A percentile compares a stretch with the other conserved stretches of the same genome.
phyloP scores from a whole-genome alignment of 2,329 filamentous ascomycete species.

The Talaromyces verruculosus region DNA sequence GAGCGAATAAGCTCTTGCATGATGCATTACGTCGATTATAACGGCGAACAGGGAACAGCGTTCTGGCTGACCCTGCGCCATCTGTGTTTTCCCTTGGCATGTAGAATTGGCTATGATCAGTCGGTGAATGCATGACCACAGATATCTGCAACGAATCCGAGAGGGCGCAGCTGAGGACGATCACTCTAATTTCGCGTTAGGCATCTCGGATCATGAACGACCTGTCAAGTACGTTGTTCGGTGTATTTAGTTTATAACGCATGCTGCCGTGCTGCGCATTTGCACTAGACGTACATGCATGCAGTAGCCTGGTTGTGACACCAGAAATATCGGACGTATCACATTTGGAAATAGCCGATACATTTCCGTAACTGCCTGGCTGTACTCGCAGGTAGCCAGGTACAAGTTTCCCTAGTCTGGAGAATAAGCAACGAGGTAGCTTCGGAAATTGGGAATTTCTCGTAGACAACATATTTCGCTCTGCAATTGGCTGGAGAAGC shows the following conservation, averaged over 20 bases:
- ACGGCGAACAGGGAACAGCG: constrained; percentile 1
- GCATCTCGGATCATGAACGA: not conserved
- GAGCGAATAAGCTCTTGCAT: constrained; percentile 6
- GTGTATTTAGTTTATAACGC: not conserved
- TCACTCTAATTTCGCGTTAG: not conserved
- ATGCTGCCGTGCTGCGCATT: not conserved
- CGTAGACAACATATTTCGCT: not conserved
- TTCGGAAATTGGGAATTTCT: not conserved
- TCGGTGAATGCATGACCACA: not conserved
- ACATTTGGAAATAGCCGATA: not conserved
- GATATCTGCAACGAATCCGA: constrained; percentile 13
- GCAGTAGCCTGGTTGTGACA: not conserved
- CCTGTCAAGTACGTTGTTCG: constrained; percentile 3
- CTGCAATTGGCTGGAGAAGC: not conserved
- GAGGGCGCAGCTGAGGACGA: not conserved
- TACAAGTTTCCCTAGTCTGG: not conserved
- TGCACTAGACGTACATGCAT: not conserved
- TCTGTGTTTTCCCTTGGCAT: not conserved
- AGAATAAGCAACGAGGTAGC: not conserved
- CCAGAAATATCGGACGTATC: not conserved
- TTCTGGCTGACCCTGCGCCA: not conserved
- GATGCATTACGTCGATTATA: constrained; percentile 9
- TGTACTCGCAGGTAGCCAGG: not conserved
- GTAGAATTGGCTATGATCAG: not conserved
- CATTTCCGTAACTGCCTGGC: not conserved